A percentile compares a stretch with the other conserved stretches of the same genome.
Evolutionary conservation across 352 stramenopile genomes (phyloP).

Genomic region (Pythium oligandrum): DNA sequence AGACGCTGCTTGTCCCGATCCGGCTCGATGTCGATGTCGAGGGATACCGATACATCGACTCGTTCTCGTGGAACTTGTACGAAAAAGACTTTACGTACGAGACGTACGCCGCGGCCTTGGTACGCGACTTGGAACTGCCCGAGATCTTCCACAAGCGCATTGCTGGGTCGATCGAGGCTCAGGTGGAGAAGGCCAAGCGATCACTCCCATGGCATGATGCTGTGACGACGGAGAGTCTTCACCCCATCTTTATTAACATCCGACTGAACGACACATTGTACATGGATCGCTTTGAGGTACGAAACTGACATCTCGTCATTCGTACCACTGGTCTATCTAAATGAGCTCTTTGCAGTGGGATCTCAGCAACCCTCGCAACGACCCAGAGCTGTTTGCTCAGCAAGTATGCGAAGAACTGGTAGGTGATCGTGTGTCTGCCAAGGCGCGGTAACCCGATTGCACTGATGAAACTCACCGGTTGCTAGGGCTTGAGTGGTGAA

Average conservation of each 20-base stretch:
- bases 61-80: slow-evolving; percentile 78
- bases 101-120: slow-evolving; percentile 60
- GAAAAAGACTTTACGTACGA: slow-evolving; percentile 76
- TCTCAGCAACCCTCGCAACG: slow-evolving; percentile 57
- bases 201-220: slow-evolving; percentile 52
- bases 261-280: slow-evolving; percentile 78
- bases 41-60: slow-evolving; percentile 80
- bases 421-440: too few relatives aligned
- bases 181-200: slow-evolving; percentile 61
- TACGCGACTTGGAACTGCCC: slow-evolving; percentile 67
- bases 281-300: slow-evolving; percentile 71
- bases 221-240: slow-evolving; percentile 50
- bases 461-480: too few relatives aligned
- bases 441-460: too few relatives aligned
- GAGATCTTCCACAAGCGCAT: slow-evolving; percentile 73
- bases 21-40: slow-evolving; percentile 74
- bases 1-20: slow-evolving; percentile 61
- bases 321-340: too few relatives aligned
- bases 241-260: slow-evolving; percentile 80
- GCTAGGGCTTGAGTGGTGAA: slow-evolving; percentile 64
- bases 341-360: slow-evolving; percentile 41
- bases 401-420: slow-evolving; percentile 70
- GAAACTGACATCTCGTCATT: too few relatives aligned
- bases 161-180: slow-evolving; percentile 49
- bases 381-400: slow-evolving; percentile 61